Evolutionary conservation across 768 basidiomycete species (phyloP).

Genomic region (Panellus pusillus): DNA sequence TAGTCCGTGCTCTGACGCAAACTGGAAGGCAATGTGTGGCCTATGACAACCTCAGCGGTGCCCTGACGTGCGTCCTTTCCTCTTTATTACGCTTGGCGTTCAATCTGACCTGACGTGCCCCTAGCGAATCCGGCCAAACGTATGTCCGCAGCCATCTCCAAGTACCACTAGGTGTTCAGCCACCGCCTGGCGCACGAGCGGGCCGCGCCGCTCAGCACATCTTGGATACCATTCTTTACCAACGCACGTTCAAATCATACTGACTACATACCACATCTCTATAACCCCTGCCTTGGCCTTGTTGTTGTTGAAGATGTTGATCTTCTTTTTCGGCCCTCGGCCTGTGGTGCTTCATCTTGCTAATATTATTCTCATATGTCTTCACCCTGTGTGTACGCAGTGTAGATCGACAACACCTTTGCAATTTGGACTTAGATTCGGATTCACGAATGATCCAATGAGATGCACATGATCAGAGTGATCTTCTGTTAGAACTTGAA

Average conservation of each 20-base stretch:
- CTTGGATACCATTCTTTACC: background rate
- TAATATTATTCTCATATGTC: background rate
- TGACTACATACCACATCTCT: background rate
- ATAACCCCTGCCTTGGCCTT: background rate
- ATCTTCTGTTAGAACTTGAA: too few species aligned
- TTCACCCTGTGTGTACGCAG: too few species aligned
- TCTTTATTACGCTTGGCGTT: background rate
- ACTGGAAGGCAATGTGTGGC: conserved; percentile 35
- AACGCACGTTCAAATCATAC: background rate
- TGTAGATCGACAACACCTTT: too few species aligned
- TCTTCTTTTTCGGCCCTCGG: background rate
- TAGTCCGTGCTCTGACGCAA: too few species aligned
- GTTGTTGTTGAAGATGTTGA: background rate
- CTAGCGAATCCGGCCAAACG: conserved; percentile 15
- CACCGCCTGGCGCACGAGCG: conserved; percentile 4
- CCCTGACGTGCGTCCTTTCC: conserved; percentile 13
- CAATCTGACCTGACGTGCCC: background rate
- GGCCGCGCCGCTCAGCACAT: conserved; percentile 1
- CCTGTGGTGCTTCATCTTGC: background rate
- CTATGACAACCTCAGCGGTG: conserved; percentile 30
- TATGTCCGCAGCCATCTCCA: conserved; percentile 20
- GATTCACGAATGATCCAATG: too few species aligned
- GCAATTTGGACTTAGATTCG: too few species aligned
- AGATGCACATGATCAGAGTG: too few species aligned
- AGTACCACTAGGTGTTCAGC: conserved; percentile 11